phyloP scores from a whole-genome alignment of 148 eudicot genomes.

The Diospyros kaki region DNA sequence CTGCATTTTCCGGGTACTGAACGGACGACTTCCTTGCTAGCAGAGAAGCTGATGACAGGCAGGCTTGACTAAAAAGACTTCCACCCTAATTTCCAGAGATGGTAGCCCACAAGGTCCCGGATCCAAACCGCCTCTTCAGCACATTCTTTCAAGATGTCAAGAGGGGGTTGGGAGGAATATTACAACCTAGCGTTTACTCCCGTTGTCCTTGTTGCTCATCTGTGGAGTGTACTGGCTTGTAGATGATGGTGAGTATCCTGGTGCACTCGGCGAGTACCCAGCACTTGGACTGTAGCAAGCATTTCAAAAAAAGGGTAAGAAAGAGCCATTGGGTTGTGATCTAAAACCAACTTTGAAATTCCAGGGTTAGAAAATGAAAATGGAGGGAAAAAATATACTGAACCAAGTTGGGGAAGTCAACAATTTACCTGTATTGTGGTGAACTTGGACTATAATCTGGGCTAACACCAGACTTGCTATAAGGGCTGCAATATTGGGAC shows the following conservation, averaged over 20 bases:
- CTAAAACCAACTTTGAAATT: not conserved
- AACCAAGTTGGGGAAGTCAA: not conserved
- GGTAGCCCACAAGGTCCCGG: too few relatives aligned
- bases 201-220: slow-evolving; percentile 34
- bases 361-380: not conserved
- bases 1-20: too few relatives aligned
- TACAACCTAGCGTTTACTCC: slow-evolving; percentile 14
- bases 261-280: slow-evolving; percentile 58
- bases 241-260: slow-evolving; percentile 60
- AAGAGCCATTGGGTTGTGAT: not conserved
- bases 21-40: too few relatives aligned
- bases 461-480: slow-evolving; percentile 28
- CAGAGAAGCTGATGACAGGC: too few relatives aligned
- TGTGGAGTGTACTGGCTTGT: slow-evolving; percentile 49
- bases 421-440: slow-evolving; percentile 45
- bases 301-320: not conserved
- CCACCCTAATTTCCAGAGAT: too few relatives aligned
- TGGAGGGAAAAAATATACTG: too few relatives aligned
- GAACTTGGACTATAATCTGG: slow-evolving; percentile 60
- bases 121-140: too few relatives aligned
- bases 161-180: not conserved
- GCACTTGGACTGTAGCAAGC: slow-evolving; percentile 43
- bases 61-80: too few relatives aligned
- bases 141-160: too few relatives aligned
- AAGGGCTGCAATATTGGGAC: slow-evolving; percentile 35